Percentiles rank a stretch among this genome's conserved stretches.
Evolutionary conservation across 306 rosid genomes (phyloP).

Genomic region (Quercus dentata): DNA sequence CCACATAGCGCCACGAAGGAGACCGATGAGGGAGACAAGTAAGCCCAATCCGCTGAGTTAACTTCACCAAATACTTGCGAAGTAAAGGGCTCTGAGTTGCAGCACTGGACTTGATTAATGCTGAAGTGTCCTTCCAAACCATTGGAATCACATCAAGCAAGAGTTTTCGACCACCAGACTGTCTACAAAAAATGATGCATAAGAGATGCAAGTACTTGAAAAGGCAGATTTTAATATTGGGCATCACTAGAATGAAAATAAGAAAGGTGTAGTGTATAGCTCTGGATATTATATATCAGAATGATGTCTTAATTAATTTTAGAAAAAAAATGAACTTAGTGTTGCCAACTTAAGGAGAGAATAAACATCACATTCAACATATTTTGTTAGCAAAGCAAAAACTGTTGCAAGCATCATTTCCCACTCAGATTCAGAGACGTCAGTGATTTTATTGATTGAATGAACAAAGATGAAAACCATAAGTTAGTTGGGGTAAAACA

Average conservation of each 20-base stretch:
- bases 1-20: conserved; percentile 88
- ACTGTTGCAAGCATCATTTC: neutral
- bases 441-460: neutral
- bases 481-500: neutral
- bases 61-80: conserved; percentile 83
- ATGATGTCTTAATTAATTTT: neutral
- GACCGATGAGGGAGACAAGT: conserved; percentile 73
- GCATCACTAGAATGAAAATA: neutral
- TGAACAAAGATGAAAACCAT: neutral
- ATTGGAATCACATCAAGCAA: conserved; percentile 61
- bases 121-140: conserved; percentile 75
- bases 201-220: conserved; percentile 31
- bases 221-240: conserved; percentile 5
- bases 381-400: neutral
- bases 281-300: neutral
- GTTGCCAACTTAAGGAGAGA: neutral
- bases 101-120: conserved; percentile 66
- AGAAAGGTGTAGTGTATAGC: neutral
- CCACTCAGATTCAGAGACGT: neutral
- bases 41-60: conserved; percentile 85
- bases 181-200: conserved; percentile 36
- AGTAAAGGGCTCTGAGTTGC: conserved; percentile 78
- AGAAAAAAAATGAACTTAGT: neutral
- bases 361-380: neutral
- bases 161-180: conserved; percentile 85